These are phyloP conservation scores for Pichia sp. DNA, from an alignment of 1,139 yeast species.

Conservation along the genomic window DNA sequence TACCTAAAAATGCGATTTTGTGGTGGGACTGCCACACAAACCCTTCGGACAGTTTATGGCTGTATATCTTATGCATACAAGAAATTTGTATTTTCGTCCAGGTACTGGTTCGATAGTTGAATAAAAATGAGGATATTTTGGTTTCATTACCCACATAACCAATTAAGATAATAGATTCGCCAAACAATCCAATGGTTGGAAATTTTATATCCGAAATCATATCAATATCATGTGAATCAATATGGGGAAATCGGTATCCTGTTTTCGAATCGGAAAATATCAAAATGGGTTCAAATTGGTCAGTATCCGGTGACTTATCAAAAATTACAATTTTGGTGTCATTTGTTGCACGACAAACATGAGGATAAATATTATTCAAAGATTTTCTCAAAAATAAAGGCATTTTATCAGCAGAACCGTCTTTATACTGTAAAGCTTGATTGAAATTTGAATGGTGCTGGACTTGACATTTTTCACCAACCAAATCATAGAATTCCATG, in stretches of 20 bases:
- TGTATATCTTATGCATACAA: slow-evolving; percentile 47
- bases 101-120: slow-evolving; percentile 51
- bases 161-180: slow-evolving; percentile 51
- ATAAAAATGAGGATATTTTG: slow-evolving; percentile 50
- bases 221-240: neutral
- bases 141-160: slow-evolving; percentile 50
- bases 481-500: slow-evolving; percentile 47
- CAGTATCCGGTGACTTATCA: slow-evolving; percentile 9
- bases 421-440: neutral
- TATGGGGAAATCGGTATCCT: slow-evolving; percentile 9
- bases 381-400: slow-evolving; percentile 2
- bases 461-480: slow-evolving; percentile 36
- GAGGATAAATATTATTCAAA: slow-evolving; percentile 1
- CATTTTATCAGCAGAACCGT: neutral
- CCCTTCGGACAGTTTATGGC: slow-evolving; percentile 59
- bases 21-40: slow-evolving; percentile 74
- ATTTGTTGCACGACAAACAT: slow-evolving; percentile 2
- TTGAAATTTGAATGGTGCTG: neutral
- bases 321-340: slow-evolving; percentile 3
- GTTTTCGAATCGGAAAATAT: slow-evolving; percentile 9
- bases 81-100: slow-evolving; percentile 57
- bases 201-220: slow-evolving; percentile 26
- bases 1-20: slow-evolving; percentile 51
- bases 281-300: slow-evolving; percentile 15
- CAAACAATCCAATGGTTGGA: slow-evolving; percentile 57